These are phyloP conservation scores for Epichloe baconii DNA, from an alignment of 2,329 filamentous ascomycete species.

Conservation along the genomic window DNA sequence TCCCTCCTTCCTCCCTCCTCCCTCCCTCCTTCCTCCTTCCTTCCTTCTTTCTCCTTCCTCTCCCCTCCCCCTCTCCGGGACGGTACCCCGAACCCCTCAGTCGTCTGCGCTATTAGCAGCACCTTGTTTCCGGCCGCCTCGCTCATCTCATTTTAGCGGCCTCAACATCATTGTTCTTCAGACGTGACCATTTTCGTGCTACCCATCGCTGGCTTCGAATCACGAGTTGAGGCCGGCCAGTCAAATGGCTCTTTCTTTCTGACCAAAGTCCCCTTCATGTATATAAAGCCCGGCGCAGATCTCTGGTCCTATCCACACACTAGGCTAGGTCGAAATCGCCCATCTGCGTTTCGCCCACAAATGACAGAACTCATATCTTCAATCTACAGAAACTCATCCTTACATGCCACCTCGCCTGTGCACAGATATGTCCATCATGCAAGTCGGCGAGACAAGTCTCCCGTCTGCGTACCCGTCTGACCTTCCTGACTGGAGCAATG, in stretches of 20 bases:
- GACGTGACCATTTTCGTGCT: neutral
- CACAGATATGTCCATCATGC: neutral
- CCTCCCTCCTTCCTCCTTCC: neutral
- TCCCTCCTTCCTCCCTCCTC: neutral
- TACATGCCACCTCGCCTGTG: neutral
- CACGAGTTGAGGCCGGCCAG: neutral
- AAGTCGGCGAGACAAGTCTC: neutral
- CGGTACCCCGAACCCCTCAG: neutral
- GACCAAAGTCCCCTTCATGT: neutral
- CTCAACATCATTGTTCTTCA: neutral
- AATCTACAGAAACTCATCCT: neutral
- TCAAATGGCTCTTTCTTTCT: neutral
- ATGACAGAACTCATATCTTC: neutral
- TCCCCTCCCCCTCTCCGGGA: too few species aligned
- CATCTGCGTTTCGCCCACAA: too few species aligned
- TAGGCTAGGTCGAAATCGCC: too few species aligned
- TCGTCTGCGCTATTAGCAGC: too few species aligned
- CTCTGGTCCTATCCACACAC: neutral
- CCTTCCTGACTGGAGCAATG: constrained; percentile 47
- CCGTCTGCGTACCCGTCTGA: neutral
- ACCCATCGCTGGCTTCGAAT: neutral
- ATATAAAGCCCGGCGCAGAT: neutral
- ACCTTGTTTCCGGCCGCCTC: neutral
- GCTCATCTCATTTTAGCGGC: neutral
- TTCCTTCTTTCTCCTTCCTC: neutral